Evolutionary conservation across 176 grass and related monocot species (phyloP).

Genomic region (Alopecurus myosuroides): DNA sequence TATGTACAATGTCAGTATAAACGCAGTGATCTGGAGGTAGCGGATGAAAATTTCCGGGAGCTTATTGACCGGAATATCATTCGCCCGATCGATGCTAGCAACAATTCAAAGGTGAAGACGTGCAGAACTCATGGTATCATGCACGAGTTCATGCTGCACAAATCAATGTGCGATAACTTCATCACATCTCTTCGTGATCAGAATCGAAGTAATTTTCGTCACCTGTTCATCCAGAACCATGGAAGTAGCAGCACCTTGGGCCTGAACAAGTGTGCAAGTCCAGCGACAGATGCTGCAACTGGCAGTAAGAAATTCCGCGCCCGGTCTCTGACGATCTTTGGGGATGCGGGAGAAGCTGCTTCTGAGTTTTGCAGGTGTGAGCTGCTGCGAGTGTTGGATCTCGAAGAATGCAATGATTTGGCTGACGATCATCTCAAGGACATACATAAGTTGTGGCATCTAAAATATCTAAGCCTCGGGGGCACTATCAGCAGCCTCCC

Average conservation of each 20-base stretch:
- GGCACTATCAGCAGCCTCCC: constrained; percentile 1
- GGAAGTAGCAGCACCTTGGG: background rate
- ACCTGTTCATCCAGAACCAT: background rate
- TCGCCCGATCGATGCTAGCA: background rate
- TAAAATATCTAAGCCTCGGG: constrained; percentile 1
- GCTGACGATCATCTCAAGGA: background rate
- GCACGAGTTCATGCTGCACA: constrained; percentile 23
- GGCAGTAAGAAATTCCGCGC: background rate
- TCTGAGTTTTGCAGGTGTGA: background rate
- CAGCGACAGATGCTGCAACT: background rate
- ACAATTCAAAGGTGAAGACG: background rate
- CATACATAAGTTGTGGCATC: background rate
- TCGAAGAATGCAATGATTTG: constrained; percentile 7
- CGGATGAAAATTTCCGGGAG: background rate
- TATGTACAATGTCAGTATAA: background rate
- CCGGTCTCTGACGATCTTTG: constrained; percentile 1
- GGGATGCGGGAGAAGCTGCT: background rate
- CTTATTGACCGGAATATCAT: constrained; percentile 3
- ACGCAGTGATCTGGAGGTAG: background rate
- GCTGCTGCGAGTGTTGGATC: constrained; percentile 13
- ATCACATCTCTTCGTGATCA: constrained; percentile 5
- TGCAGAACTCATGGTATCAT: constrained; percentile 13
- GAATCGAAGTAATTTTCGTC: background rate
- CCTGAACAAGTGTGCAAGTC: background rate
- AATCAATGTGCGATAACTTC: constrained; percentile 6